These are phyloP conservation scores for Leucocoprinus leucothites DNA, from an alignment of 768 basidiomycete species.

Conservation along the genomic window DNA sequence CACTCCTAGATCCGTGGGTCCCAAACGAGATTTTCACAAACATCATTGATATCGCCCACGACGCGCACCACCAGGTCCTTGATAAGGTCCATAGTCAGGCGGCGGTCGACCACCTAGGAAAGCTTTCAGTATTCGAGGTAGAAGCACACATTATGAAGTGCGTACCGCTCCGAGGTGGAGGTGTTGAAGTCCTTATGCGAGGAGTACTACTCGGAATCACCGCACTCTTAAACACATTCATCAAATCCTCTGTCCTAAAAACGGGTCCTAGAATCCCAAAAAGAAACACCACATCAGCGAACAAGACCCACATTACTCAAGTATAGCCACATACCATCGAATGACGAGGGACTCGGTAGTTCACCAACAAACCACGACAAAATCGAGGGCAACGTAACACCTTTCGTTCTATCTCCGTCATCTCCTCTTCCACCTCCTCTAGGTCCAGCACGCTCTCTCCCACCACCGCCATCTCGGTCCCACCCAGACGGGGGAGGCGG, in stretches of 20 bases:
- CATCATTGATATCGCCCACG: slow-evolving; percentile 17
- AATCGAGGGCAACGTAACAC: slow-evolving; percentile 44
- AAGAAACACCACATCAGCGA: slow-evolving; percentile 2
- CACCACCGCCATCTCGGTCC: slow-evolving; percentile 34
- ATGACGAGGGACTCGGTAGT: slow-evolving; percentile 66
- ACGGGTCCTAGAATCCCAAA: slow-evolving; percentile 61
- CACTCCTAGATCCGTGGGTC: too few relatives aligned
- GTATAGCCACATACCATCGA: slow-evolving; percentile 67
- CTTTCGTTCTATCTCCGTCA: slow-evolving; percentile 28
- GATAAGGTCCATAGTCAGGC: slow-evolving; percentile 85
- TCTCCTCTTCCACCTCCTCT: slow-evolving; percentile 24
- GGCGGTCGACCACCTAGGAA: slow-evolving; percentile 65
- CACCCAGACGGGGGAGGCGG: slow-evolving; percentile 40
- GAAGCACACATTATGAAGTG: slow-evolving; percentile 1
- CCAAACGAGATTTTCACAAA: too few relatives aligned
- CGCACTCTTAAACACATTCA: slow-evolving; percentile 80
- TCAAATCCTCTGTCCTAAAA: slow-evolving; percentile 86
- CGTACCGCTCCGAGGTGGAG: slow-evolving; percentile 33
- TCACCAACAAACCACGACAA: slow-evolving; percentile 84
- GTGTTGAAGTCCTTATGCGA: slow-evolving; percentile 53
- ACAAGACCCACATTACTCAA: background rate
- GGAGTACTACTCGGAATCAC: slow-evolving; percentile 66
- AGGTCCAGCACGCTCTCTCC: slow-evolving; percentile 17
- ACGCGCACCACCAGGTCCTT: slow-evolving; percentile 51
- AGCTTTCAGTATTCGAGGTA: slow-evolving; percentile 3